Evolutionary conservation across 345 rosid genomes (phyloP), one percentile per base, ranked within the genome.

Genomic region (Corchorus capsularis): DNA sequence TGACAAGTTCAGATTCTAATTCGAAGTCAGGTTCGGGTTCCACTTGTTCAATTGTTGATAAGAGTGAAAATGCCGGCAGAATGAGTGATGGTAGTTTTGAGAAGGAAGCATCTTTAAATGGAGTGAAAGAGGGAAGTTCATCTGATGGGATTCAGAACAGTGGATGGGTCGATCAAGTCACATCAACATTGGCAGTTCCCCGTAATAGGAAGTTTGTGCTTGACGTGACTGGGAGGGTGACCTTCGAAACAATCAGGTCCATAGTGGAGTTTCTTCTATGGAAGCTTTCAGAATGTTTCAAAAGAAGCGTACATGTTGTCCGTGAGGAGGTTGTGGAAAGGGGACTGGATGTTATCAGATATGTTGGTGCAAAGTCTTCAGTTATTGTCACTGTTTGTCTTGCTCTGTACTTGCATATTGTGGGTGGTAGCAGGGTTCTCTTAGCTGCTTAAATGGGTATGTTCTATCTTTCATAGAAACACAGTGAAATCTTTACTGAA

Each of bases 191-290:
- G 82, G 84, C 96, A 1, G 88, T 86, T 74, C 99, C 99, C 0
- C 83, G 88, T 71, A 96, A 96, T 76, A 81, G 88, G 74, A 87
- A 63, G 84, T 89, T 94, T 85, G 87, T 91, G 89, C 87, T 94
- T 46, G 98, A 96, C 79, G 90, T 94, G 79, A 94, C 98, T 2
- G 97, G 99, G 73, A 88, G 96, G 85, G 98, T 92, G 69, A 92
- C 99, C 3, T 76, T 92, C 47, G 93, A 87, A 70, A 90, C 94
- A 0, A 49, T 90, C 34, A 91, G 92, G 72, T 92, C 97, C 34
- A 56, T 92, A 34, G 74, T 92, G 34, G 93, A 75, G 66, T 85
- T 84, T 68, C 46, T 96, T 63, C 75, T 88, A 79, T 75, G 94
- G 92, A 94, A 86, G 86, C 79, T 86, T 37, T 83, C 86, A 0